Conservation (phyloP, 768 basidiomycete species). For the Trametes maxima region DNA sequence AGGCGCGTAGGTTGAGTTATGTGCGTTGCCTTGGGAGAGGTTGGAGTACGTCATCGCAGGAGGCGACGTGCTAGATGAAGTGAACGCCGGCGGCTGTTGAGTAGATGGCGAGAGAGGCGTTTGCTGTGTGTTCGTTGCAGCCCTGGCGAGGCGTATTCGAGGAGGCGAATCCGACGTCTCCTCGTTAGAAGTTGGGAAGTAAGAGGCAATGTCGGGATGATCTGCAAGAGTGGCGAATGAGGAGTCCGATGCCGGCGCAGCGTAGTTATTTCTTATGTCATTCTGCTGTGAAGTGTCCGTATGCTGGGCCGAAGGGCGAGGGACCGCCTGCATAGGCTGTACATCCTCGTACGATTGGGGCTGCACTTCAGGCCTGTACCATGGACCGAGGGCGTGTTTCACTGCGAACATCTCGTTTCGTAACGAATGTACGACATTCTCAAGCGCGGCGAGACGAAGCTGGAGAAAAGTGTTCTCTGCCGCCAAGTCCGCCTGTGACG, state of each 20-base stretch:
- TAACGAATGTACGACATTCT: conserved; percentile 52
- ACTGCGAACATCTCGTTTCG: conserved; percentile 59
- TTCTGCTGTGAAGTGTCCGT: not conserved
- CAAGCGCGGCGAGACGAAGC: conserved; percentile 58
- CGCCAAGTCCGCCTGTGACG: conserved; percentile 35
- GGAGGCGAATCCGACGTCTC: not conserved
- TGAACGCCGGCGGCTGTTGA: not conserved
- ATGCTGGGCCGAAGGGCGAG: not conserved
- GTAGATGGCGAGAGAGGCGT: not conserved
- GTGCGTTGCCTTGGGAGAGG: not conserved
- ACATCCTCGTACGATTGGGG: conserved; percentile 4
- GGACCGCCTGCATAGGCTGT: not conserved
- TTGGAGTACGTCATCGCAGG: not conserved
- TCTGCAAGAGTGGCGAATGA: conserved; percentile 20
- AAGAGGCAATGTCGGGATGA: conserved; percentile 33
- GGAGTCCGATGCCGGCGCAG: conserved; percentile 12
- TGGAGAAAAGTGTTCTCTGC: conserved; percentile 70
- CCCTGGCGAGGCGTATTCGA: conserved; percentile 6
- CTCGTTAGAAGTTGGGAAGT: conserved; percentile 38
- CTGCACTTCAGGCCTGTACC: conserved; percentile 48
- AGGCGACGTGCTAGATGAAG: not conserved
- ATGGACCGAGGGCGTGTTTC: conserved; percentile 65
- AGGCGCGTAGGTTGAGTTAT: not conserved
- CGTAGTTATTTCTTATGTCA: not conserved
- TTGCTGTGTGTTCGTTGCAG: conserved; percentile 13